Evolutionary conservation across 1,139 yeast species (phyloP).

Genomic region (Candida pseudoviswanathii): DNA sequence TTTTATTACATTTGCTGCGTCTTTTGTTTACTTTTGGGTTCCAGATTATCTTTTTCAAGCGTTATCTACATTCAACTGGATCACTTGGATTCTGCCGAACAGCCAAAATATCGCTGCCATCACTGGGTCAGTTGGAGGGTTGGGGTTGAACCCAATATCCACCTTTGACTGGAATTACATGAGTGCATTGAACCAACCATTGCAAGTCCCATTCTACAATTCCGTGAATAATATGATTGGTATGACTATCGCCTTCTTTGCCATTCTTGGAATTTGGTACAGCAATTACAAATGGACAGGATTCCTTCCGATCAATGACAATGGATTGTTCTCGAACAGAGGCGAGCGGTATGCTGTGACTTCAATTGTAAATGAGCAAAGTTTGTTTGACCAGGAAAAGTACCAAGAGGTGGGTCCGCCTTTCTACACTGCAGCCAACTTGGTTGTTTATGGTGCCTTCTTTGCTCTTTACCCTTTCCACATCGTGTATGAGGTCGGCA

Average conservation of each 20-base stretch:
- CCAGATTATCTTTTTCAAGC: conserved; percentile 37
- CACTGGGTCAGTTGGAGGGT: conserved; percentile 55
- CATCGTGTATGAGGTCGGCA: conserved; percentile 42
- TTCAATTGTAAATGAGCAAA: conserved; percentile 37
- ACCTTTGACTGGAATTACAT: conserved; percentile 53
- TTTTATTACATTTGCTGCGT: conserved; percentile 22
- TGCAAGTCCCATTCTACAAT: conserved; percentile 50
- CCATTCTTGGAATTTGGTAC: conserved; percentile 48
- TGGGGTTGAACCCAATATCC: conserved; percentile 61
- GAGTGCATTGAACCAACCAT: conserved; percentile 18
- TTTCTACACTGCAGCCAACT: conserved; percentile 58
- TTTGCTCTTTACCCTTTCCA: conserved; percentile 58
- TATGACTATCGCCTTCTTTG: conserved; percentile 40
- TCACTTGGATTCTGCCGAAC: conserved; percentile 39
- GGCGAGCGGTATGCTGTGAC: conserved; percentile 46
- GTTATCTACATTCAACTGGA: conserved; percentile 38
- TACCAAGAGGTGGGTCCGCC: conserved; percentile 55
- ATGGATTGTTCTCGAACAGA: conserved; percentile 44
- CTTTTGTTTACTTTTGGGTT: conserved; percentile 38
- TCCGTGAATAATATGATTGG: conserved; percentile 46
- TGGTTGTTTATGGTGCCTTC: conserved; percentile 55
- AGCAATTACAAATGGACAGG: conserved; percentile 53
- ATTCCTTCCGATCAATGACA: conserved; percentile 56
- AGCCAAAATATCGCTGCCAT: conserved; percentile 49
- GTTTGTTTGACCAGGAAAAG: conserved; percentile 36